phyloP scores from a whole-genome alignment of 352 stramenopile genomes.

The Thalassiosira mediterranea region DNA sequence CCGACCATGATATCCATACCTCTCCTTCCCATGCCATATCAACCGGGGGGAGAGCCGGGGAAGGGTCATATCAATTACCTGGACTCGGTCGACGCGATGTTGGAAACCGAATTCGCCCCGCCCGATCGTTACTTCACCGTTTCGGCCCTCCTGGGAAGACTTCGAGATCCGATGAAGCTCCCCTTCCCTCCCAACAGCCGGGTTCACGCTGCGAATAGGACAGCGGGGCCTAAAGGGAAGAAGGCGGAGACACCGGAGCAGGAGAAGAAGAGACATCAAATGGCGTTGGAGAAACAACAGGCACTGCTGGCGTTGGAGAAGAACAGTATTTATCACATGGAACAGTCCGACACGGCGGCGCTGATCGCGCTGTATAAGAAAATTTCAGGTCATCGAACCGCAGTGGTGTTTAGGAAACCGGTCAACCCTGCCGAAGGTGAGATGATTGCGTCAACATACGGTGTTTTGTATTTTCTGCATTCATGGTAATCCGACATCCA shows the following conservation, averaged over 20 bases:
- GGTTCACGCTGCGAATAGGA: conserved; percentile 7
- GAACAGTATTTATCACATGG: conserved; percentile 35
- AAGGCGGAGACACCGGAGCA: conserved; percentile 39
- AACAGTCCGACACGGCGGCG: conserved; percentile 44
- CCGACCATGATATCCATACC: conserved; percentile 35
- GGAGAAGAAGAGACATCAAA: conserved; percentile 31
- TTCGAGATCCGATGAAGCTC: conserved; percentile 67
- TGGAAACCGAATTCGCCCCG: conserved; percentile 65
- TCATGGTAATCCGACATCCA: no score
- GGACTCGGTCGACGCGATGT: conserved; percentile 49
- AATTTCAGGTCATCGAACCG: conserved; percentile 66
- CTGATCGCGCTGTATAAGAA: conserved; percentile 71
- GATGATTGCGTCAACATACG: conserved; percentile 1
- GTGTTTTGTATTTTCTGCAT: not conserved
- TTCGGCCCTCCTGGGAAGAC: conserved; percentile 65
- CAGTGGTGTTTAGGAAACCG: conserved; percentile 75
- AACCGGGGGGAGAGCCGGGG: conserved; percentile 17
- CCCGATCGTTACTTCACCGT: conserved; percentile 73
- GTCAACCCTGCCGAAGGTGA: conserved; percentile 49
- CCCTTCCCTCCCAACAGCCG: conserved; percentile 55
- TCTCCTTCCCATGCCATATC: conserved; percentile 34
- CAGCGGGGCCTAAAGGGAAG: conserved; percentile 20
- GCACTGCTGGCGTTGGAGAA: conserved; percentile 39
- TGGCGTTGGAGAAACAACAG: conserved; percentile 36
- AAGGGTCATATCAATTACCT: no score